A percentile compares a stretch with the other conserved stretches of the same genome.
Evolutionary conservation across 2,329 filamentous ascomycete genomes (phyloP).

Genomic region (Botrytis cinerea): DNA sequence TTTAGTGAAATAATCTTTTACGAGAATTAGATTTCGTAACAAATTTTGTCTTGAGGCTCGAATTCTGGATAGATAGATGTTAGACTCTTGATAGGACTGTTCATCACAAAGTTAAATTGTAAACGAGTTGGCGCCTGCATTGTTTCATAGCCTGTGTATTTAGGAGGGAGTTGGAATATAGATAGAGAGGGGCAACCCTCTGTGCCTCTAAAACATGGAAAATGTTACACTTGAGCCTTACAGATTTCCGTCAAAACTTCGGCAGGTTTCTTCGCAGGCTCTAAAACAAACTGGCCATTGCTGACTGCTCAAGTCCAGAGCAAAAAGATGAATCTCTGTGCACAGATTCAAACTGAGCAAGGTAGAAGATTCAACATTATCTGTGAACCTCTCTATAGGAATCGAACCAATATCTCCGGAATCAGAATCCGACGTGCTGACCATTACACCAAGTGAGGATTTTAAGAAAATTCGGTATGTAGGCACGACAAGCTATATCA

Average conservation of each 20-base stretch:
- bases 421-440: conserved; percentile 26
- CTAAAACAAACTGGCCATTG: fast-evolving
- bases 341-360: not conserved
- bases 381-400: conserved; percentile 13
- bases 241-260: not conserved
- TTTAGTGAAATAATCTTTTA: not conserved
- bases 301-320: not conserved
- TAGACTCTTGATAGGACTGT: not conserved
- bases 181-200: not conserved
- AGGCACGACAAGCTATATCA: fast-evolving
- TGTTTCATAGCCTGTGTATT: not conserved
- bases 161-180: not conserved
- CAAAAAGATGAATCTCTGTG: fast-evolving
- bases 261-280: not conserved
- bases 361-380: not conserved
- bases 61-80: not conserved
- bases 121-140: not conserved
- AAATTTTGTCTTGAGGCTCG: not conserved
- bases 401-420: conserved; percentile 27
- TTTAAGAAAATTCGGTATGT: fast-evolving
- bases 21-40: not conserved
- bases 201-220: not conserved
- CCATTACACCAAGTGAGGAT: conserved; percentile 18
- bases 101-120: not conserved
- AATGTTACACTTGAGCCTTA: not conserved